These are phyloP conservation scores for Macrolepiota albuminosa DNA, from an alignment of 768 basidiomycete genomes.

Conservation along the genomic window DNA sequence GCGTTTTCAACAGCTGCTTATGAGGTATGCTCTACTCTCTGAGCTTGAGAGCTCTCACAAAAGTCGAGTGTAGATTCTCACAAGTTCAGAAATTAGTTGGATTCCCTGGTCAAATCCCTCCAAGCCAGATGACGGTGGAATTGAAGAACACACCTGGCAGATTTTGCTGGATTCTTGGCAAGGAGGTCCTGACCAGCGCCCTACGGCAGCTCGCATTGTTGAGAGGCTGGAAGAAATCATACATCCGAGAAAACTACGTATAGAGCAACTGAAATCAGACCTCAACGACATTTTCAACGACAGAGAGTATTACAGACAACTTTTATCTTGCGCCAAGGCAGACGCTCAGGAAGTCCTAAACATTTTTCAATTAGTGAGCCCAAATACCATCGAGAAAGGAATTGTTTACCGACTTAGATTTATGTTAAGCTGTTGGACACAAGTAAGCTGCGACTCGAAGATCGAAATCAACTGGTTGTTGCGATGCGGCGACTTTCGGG, in stretches of 20 bases:
- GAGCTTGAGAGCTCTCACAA: not conserved
- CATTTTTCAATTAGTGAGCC: conserved; percentile 2
- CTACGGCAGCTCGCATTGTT: not conserved
- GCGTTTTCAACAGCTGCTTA: conserved; percentile 9
- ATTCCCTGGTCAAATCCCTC: not conserved
- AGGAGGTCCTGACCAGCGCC: not conserved
- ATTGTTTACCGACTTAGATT: not conserved
- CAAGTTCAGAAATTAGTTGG: not conserved
- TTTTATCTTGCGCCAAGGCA: not conserved
- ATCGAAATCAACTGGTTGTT: conserved; percentile 2
- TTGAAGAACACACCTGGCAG: not conserved
- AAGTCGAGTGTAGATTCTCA: conserved; percentile 3
- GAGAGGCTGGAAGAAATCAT: not conserved
- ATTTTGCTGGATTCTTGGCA: not conserved
- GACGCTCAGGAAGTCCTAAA: not conserved
- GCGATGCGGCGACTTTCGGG: conserved; percentile 10
- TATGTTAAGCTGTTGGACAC: conserved; percentile 4
- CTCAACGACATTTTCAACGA: not conserved
- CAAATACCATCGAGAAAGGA: not conserved
- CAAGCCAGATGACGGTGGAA: not conserved
- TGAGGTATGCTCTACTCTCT: not conserved
- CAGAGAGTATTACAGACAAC: not conserved
- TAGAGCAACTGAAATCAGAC: not conserved
- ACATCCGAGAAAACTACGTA: not conserved
- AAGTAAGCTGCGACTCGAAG: not conserved